phyloP scores from a whole-genome alignment of 306 rosid species.

The Corylus americana region DNA sequence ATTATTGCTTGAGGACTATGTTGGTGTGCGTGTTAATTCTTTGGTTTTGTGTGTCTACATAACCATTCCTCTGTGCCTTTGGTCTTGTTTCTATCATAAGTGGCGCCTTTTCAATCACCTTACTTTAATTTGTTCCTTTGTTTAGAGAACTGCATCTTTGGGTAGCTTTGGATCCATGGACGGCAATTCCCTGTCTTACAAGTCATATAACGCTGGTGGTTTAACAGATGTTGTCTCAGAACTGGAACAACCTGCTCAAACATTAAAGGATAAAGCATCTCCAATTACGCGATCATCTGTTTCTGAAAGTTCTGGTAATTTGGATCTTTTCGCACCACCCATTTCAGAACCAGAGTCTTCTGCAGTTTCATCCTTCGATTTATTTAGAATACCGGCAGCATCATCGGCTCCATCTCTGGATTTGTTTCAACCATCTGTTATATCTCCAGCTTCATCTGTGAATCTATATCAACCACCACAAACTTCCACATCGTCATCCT shows the following conservation, averaged over 20 bases:
- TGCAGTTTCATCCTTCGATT: slow-evolving; percentile 48
- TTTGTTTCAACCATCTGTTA: slow-evolving; percentile 44
- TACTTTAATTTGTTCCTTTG: slow-evolving; percentile 20
- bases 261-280: slow-evolving; percentile 36
- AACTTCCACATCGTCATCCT: slow-evolving; percentile 31
- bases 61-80: slow-evolving; percentile 8
- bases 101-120: slow-evolving; percentile 23
- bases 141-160: slow-evolving; percentile 58
- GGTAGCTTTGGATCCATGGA: slow-evolving; percentile 57
- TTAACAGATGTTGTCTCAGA: slow-evolving; percentile 48
- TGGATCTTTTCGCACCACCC: slow-evolving; percentile 42
- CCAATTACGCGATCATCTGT: slow-evolving; percentile 36
- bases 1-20: slow-evolving; percentile 3
- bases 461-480: slow-evolving; percentile 37
- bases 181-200: slow-evolving; percentile 46
- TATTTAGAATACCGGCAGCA: slow-evolving; percentile 50
- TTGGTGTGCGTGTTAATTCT: not conserved
- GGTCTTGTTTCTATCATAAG: slow-evolving; percentile 10
- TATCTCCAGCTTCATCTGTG: slow-evolving; percentile 31
- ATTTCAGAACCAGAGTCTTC: slow-evolving; percentile 33
- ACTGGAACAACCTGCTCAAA: slow-evolving; percentile 44
- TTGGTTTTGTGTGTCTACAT: slow-evolving; percentile 3
- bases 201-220: slow-evolving; percentile 52
- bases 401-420: slow-evolving; percentile 41
- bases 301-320: slow-evolving; percentile 45